Evolutionary conservation across 2,329 filamentous ascomycete species (phyloP).

Genomic region (Aspergillus nomiae): DNA sequence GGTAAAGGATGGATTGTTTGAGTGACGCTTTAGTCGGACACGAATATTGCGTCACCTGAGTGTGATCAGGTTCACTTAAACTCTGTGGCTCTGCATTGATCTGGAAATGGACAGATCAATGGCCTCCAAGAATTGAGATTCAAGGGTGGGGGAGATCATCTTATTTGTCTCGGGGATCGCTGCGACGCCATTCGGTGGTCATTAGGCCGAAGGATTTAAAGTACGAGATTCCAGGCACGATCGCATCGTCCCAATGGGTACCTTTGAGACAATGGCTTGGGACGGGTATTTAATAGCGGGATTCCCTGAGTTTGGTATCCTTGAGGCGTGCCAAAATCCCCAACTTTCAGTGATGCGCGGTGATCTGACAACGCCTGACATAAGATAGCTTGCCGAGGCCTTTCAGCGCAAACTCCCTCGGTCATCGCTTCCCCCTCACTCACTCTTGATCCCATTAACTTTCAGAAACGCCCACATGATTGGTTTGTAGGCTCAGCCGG

Average conservation of each 20-base stretch:
- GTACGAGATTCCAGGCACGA: neutral
- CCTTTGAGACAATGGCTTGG: neutral
- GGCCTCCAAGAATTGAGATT: neutral
- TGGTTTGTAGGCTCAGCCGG: too few relatives aligned
- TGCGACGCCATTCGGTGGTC: slow-evolving; percentile 2
- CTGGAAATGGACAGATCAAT: neutral
- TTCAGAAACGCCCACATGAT: too few relatives aligned
- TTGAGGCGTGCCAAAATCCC: neutral
- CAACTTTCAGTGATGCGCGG: neutral
- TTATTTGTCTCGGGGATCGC: neutral
- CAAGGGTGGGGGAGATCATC: neutral
- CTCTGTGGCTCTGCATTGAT: neutral
- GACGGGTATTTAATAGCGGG: neutral
- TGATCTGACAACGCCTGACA: neutral
- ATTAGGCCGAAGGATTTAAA: slow-evolving; percentile 4
- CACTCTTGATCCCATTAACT: neutral
- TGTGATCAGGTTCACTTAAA: neutral
- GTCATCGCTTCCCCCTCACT: neutral
- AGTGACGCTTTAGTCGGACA: neutral
- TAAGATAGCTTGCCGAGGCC: neutral
- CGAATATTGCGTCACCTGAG: neutral
- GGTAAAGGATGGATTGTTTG: neutral
- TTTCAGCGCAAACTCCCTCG: neutral
- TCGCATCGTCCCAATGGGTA: neutral
- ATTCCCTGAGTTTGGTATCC: too few relatives aligned